phyloP scores from a whole-genome alignment of 2,329 filamentous ascomycete species.

The Curvularia verruculosa region DNA sequence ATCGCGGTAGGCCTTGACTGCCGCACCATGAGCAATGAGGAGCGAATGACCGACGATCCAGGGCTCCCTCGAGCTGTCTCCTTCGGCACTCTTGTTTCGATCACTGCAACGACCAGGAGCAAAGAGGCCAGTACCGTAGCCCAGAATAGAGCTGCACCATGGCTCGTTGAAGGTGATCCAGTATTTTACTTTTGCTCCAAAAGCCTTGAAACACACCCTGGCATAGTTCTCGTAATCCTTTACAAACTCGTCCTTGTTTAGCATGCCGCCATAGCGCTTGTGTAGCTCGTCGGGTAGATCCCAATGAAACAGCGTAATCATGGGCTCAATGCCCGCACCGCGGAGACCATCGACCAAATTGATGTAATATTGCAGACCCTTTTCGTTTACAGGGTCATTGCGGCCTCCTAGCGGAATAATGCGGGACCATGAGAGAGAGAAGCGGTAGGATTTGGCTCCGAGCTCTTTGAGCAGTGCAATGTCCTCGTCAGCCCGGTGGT shows the following conservation, averaged over 20 bases:
- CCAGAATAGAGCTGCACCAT: conserved; percentile 81
- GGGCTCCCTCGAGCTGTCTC: conserved; percentile 76
- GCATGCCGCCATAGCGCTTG: conserved; percentile 78
- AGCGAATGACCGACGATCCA: conserved; percentile 85
- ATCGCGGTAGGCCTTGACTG: conserved; percentile 81
- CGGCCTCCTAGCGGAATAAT: conserved; percentile 86
- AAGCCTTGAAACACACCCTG: conserved; percentile 73
- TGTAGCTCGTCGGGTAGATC: conserved; percentile 81
- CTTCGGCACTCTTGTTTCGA: conserved; percentile 70
- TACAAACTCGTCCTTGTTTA: conserved; percentile 82
- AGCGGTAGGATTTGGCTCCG: conserved; percentile 78
- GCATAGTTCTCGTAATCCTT: conserved; percentile 82
- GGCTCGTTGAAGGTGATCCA: conserved; percentile 95
- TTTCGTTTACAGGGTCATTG: conserved; percentile 79
- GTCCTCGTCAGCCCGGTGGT: conserved; percentile 78
- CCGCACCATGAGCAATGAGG: conserved; percentile 77
- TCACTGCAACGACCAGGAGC: conserved; percentile 84
- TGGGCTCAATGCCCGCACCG: conserved; percentile 76
- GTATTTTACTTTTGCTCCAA: conserved; percentile 77
- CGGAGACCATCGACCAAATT: conserved; percentile 79
- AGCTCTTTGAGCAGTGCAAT: conserved; percentile 77
- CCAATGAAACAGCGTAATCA: conserved; percentile 88
- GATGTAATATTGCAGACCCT: conserved; percentile 77
- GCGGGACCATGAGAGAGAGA: conserved; percentile 82
- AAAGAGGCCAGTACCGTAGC: conserved; percentile 77